Evolutionary conservation across 768 basidiomycete genomes (phyloP).

Genomic region (Tylopilus subfusipes): DNA sequence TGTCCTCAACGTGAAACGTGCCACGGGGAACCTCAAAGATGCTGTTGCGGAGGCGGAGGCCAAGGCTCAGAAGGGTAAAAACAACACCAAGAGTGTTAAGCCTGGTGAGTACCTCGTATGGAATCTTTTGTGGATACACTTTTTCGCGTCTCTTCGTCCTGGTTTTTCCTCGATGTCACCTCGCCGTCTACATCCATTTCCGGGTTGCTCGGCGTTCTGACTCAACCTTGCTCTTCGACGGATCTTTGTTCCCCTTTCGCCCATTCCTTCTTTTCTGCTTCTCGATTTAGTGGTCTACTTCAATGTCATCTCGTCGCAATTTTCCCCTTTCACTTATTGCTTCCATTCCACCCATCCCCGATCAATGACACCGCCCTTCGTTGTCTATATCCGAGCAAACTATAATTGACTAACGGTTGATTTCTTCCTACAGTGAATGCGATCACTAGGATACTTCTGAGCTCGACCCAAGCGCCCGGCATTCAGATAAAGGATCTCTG

Average conservation of each 20-base stretch:
- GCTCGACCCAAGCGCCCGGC: constrained; percentile 84
- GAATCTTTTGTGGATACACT: background rate
- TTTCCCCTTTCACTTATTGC: background rate
- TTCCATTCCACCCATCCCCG: constrained; percentile 8
- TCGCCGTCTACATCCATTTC: background rate
- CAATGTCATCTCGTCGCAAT: background rate
- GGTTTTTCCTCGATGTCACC: background rate
- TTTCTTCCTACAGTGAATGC: constrained; percentile 51
- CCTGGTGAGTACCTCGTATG: constrained; percentile 35
- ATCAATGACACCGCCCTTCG: constrained; percentile 7
- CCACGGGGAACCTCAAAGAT: constrained; percentile 66
- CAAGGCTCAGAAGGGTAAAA: constrained; percentile 39
- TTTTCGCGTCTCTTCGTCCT: background rate
- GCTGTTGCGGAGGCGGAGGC: constrained; percentile 34
- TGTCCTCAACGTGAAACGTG: constrained; percentile 67
- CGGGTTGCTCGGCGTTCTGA: background rate
- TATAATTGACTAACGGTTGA: constrained; percentile 11
- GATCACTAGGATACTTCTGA: constrained; percentile 79
- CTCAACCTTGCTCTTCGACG: background rate
- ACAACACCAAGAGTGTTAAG: constrained; percentile 39
- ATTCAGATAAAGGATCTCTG: constrained; percentile 81
- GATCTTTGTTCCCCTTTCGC: background rate
- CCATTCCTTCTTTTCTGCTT: background rate
- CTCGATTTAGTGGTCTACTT: background rate
- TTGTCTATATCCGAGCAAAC: background rate